Conservation (phyloP, 148 eudicot genomes). For the Heliosperma pusillum region DNA sequence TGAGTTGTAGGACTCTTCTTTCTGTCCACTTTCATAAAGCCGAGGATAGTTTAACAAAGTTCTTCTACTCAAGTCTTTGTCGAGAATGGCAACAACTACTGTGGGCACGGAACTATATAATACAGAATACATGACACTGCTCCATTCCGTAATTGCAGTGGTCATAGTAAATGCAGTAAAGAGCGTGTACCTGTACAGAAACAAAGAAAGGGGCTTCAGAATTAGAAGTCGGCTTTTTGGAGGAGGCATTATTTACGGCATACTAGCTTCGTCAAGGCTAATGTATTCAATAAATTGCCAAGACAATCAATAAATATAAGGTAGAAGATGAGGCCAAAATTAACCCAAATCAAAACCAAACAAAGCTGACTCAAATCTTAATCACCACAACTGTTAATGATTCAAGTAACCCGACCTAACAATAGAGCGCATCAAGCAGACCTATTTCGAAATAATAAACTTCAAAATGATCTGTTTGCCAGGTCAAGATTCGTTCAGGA, state of each 20-base stretch:
- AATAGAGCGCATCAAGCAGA: too few species aligned
- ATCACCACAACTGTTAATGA: neutral
- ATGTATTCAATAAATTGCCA: neutral
- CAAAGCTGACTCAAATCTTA: neutral
- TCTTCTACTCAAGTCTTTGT: conserved; percentile 82
- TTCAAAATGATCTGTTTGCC: neutral
- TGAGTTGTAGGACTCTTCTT: conserved; percentile 71
- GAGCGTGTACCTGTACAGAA: conserved; percentile 67
- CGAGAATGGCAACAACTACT: conserved; percentile 77
- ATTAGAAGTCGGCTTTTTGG: neutral
- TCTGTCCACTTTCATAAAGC: conserved; percentile 84
- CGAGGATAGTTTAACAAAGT: conserved; percentile 73
- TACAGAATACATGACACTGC: conserved; percentile 80
- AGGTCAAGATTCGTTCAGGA: neutral
- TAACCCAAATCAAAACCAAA: neutral
- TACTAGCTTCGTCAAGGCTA: too few species aligned
- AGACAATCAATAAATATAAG: neutral
- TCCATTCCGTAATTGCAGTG: conserved; percentile 97
- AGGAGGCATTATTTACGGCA: neutral
- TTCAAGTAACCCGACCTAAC: neutral
- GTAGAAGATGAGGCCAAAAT: neutral
- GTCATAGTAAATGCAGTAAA: conserved; percentile 77
- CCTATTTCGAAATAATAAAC: too few species aligned
- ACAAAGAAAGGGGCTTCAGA: conserved; percentile 11
- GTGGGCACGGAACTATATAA: conserved; percentile 90